These are phyloP conservation scores for Phlebopus sp. DNA, from an alignment of 1,284 basidiomycete species.

Conservation along the genomic window DNA sequence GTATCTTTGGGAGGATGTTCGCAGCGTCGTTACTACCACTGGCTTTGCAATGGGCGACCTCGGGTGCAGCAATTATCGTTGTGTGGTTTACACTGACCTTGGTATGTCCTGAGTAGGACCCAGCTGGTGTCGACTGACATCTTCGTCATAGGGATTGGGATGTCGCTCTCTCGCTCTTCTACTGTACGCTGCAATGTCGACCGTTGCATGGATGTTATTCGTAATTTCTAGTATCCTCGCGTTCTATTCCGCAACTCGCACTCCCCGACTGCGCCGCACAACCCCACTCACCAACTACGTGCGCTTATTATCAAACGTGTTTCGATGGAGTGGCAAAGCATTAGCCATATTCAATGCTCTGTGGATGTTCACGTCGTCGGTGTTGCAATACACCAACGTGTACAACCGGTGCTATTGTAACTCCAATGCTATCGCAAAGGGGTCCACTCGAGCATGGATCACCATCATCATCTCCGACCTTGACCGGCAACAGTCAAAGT, in stretches of 20 bases:
- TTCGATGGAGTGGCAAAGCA: slow-evolving; percentile 25
- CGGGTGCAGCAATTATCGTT: slow-evolving; percentile 20
- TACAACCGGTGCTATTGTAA: slow-evolving; percentile 26
- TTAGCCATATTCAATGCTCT: slow-evolving; percentile 25
- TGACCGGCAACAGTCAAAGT: too few relatives aligned
- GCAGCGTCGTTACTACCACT: slow-evolving; percentile 19
- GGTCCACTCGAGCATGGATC: slow-evolving; percentile 7
- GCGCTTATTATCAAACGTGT: not conserved
- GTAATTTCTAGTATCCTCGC: slow-evolving; percentile 36
- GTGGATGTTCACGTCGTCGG: slow-evolving; percentile 14
- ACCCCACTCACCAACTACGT: not conserved
- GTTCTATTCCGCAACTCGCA: slow-evolving; percentile 23
- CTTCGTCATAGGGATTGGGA: slow-evolving; percentile 27
- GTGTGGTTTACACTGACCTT: slow-evolving; percentile 19
- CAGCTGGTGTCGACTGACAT: not conserved
- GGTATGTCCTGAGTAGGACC: slow-evolving; percentile 3
- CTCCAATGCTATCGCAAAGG: slow-evolving; percentile 13
- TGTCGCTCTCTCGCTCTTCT: slow-evolving; percentile 41
- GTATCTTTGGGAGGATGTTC: slow-evolving; percentile 18
- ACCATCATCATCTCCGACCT: slow-evolving; percentile 6
- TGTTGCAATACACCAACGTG: slow-evolving; percentile 22
- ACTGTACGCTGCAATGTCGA: slow-evolving; percentile 37
- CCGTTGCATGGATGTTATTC: slow-evolving; percentile 37
- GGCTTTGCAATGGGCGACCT: slow-evolving; percentile 26
- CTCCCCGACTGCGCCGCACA: not conserved